Evolutionary conservation across 768 basidiomycete species (phyloP).

Genomic region (Psilocybe azurescens): DNA sequence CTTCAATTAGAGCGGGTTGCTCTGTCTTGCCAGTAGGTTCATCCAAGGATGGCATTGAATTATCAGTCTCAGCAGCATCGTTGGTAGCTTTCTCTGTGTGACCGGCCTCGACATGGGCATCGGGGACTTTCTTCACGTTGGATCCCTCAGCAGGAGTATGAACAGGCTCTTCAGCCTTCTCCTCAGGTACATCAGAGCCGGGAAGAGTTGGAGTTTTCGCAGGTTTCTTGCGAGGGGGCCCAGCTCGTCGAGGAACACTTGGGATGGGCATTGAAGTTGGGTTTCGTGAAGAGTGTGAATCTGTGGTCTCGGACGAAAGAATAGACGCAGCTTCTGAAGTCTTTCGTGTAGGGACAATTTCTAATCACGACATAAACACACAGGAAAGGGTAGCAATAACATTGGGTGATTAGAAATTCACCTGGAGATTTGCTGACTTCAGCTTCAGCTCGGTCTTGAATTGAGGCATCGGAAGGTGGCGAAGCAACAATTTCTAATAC

Average conservation of each 20-base stretch:
- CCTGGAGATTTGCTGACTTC: conserved; percentile 16
- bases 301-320: conserved; percentile 30
- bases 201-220: conserved; percentile 45
- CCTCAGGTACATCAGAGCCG: conserved; percentile 29
- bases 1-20: neutral
- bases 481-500: conserved; percentile 6
- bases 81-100: neutral
- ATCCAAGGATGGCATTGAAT: neutral
- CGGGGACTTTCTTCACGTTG: neutral
- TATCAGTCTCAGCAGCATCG: neutral
- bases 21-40: neutral
- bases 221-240: conserved; percentile 72
- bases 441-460: neutral
- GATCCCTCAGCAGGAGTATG: neutral
- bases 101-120: neutral
- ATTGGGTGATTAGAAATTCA: neutral
- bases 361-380: conserved; percentile 1
- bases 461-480: conserved; percentile 8
- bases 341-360: conserved; percentile 25
- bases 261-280: conserved; percentile 76
- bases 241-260: conserved; percentile 73
- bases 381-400: neutral
- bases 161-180: conserved; percentile 12
- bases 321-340: conserved; percentile 31
- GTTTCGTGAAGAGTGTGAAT: conserved; percentile 39